Evolutionary conservation across 108 stramenopile genomes (phyloP).

Genomic region (Skeletonema tropicum): DNA sequence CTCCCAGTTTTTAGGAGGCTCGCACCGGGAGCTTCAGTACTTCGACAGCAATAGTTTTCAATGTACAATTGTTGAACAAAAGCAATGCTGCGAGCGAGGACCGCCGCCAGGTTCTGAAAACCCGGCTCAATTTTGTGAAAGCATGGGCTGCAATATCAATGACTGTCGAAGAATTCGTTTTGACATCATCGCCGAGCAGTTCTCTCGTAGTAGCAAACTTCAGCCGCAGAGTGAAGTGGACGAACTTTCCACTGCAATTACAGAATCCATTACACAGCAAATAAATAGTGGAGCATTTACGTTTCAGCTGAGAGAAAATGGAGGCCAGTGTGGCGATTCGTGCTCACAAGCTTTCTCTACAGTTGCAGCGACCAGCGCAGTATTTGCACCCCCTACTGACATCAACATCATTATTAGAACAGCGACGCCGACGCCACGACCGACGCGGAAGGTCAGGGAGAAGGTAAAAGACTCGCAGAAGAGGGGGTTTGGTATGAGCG

Average conservation of each 20-base stretch:
- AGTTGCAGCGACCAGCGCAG: not conserved
- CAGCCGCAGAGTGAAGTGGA: not conserved
- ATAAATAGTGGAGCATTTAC: not conserved
- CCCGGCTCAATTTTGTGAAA: not conserved
- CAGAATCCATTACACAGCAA: not conserved
- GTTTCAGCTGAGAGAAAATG: not conserved
- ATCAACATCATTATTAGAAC: not conserved
- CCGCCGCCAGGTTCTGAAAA: not conserved
- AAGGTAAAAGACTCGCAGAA: conserved; percentile 82
- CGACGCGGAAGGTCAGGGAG: conserved; percentile 63
- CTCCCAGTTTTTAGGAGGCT: not conserved
- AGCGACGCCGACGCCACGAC: not conserved
- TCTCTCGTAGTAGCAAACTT: not conserved
- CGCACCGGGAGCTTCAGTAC: not conserved
- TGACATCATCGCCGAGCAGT: not conserved
- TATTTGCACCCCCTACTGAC: not conserved
- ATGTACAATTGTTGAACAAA: not conserved
- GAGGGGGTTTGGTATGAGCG: conserved; percentile 36
- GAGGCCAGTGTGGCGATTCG: not conserved
- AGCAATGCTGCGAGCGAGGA: not conserved
- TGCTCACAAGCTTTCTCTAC: not conserved
- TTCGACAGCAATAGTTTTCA: not conserved
- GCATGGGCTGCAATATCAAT: conserved; percentile 1
- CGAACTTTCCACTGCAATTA: not conserved
- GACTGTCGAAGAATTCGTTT: not conserved